Evolutionary conservation across 768 basidiomycete genomes (phyloP).

Genomic region (Lentinula detonsa): DNA sequence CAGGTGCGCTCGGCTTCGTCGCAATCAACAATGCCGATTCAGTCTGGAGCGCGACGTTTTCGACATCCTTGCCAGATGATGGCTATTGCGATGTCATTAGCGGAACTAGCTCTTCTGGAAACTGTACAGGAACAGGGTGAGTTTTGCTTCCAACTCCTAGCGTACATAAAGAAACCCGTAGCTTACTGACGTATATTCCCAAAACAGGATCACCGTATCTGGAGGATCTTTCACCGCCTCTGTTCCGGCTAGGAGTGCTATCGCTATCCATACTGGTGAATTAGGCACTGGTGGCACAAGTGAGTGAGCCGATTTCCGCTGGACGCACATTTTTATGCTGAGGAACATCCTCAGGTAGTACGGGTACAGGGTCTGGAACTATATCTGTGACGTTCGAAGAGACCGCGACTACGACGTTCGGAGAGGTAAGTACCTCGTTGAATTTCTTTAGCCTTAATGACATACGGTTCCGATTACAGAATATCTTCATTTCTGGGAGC

Average conservation of each 20-base stretch:
- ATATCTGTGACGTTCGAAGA: conserved; percentile 45
- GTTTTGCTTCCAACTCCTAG: conserved; percentile 11
- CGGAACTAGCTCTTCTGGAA: conserved; percentile 31
- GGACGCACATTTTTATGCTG: background rate
- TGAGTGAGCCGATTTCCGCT: background rate
- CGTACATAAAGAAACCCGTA: background rate
- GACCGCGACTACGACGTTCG: conserved; percentile 49
- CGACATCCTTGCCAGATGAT: conserved; percentile 51
- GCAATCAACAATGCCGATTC: conserved; percentile 62
- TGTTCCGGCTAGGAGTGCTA: conserved; percentile 43
- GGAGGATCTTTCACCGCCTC: conserved; percentile 44
- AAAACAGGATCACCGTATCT: conserved; percentile 39
- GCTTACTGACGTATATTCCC: background rate
- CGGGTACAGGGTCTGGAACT: conserved; percentile 4
- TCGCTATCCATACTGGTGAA: conserved; percentile 50
- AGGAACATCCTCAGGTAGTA: conserved; percentile 6
- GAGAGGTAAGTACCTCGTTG: conserved; percentile 34
- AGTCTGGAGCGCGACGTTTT: conserved; percentile 50
- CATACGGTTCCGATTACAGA: conserved; percentile 27
- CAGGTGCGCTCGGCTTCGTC: conserved; percentile 53
- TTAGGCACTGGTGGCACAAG: conserved; percentile 21
- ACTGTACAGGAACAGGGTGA: conserved; percentile 48
- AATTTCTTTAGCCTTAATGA: background rate
- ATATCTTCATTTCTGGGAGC: conserved; percentile 55
- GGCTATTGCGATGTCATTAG: conserved; percentile 60